phyloP scores from a whole-genome alignment of 2,329 filamentous ascomycete species.

The Aureobasidium sp. region DNA sequence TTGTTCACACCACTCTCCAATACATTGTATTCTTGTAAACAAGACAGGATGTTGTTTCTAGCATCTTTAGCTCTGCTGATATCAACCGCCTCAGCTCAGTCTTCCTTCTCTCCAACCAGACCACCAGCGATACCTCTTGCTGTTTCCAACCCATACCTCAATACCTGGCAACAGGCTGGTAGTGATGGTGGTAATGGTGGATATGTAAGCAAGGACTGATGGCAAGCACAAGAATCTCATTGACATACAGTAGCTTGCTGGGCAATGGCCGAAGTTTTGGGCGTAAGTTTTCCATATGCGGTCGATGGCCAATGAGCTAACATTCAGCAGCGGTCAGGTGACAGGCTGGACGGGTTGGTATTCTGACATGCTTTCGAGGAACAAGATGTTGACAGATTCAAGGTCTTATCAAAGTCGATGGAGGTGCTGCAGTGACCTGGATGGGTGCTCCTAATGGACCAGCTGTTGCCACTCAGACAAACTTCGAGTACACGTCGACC shows the following conservation, averaged over 20 bases:
- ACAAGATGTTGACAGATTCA: not conserved
- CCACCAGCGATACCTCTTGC: constrained; percentile 65
- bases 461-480: constrained; percentile 51
- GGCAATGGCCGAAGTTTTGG: constrained; percentile 64
- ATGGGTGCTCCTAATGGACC: constrained; percentile 51
- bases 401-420: constrained; percentile 61
- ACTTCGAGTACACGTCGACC: constrained; percentile 65
- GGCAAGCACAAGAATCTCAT: not conserved
- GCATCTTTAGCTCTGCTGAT: constrained; percentile 6
- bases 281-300: constrained; percentile 39
- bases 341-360: constrained; percentile 19
- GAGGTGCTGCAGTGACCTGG: constrained; percentile 55
- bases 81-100: constrained; percentile 26
- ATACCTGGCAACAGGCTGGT: constrained; percentile 57
- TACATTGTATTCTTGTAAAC: not conserved
- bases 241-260: constrained; percentile 42
- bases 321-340: constrained; percentile 12
- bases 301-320: not conserved
- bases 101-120: constrained; percentile 53
- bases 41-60: constrained; percentile 17
- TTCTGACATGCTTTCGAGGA: not conserved
- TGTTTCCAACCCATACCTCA: constrained; percentile 68
- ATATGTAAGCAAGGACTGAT: constrained; percentile 29
- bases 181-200: constrained; percentile 57
- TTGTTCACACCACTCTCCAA: not conserved